Base-by-base conservation (phyloP, 257 asterid species). In the Paraleonurus japonicus region DNA sequence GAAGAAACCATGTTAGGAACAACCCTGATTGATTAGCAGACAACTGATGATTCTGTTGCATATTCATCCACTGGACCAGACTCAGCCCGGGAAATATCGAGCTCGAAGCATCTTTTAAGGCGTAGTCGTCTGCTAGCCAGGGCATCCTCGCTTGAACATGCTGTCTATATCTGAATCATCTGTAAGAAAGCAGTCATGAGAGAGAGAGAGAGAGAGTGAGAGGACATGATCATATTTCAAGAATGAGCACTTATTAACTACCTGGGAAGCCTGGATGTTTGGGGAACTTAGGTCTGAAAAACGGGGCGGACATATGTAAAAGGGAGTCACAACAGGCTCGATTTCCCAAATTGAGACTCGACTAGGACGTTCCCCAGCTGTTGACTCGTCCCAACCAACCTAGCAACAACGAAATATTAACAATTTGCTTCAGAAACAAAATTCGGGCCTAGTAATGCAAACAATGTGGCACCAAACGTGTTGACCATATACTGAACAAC, bases 321-420 rank as follows among this genome's bases (percentile, higher is more conserved):
- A 94, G 4, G 99, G 99, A 51, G 97, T 84, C 64, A 91, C 89
- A 11, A 91, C 96, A 7, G 99, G 97, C 76, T 95, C 99, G 4
- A 90, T 73, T 53, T 89, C 99, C 99, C 99, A 95, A 27, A 89
- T 81, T 2, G 98, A 92, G 78, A 95, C 97, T 61, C 99, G 85
- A 76, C 83, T 72, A 57, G 97, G 98, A 27, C 97, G 95, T 51
- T 95, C 99, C 37, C 99, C 98, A 51, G 98, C 98, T 12, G 95
- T 89, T 7, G 99, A 89, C 80, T 92, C 99, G 68, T 95, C 99
- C 99, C 99, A 95, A 69, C 98, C 99, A 57, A 95, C 96, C 99
- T 94, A 77, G 61, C 67, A 70, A 53, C 9, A 70, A 53, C 8
- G 5, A 64, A 39, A 55, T 61, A 76, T 41, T 39, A 74, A 48